Evolutionary conservation across 805 yeast species (phyloP), one percentile per base, ranked within the genome.

Genomic region (Metschnikowia similis): DNA sequence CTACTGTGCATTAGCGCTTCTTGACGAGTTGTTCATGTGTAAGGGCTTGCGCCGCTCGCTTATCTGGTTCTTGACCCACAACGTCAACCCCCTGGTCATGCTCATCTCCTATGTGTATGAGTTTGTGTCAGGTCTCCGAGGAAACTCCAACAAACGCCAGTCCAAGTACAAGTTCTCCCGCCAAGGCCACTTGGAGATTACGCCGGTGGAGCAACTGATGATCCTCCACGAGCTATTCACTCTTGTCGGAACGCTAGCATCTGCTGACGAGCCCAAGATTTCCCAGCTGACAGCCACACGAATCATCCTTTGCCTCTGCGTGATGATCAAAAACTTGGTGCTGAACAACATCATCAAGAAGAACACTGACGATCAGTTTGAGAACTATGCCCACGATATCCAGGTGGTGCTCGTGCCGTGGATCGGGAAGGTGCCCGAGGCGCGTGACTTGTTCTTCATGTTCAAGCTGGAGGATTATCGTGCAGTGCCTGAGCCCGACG

Each of bases 21-120:
- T 85, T 61, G 90, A 85, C 64, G 92, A 87, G 64, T 67, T 87
- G 73, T 68, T 86, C 48, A 84, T 85, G 88, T 79, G 83, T 46
- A 68, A 70, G 49, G 89, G 89, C 0, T 77, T 74, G 56, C 74
- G 91, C 56, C 65, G 89, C 30, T 79, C 79, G 0, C 60, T 85
- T 11, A 81, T 86, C 39, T 84, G 89, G 88, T 81, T 79, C 53
- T 63, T 86, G 17, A 82, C 89, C 1, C 88, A 82, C 61, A 59
- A 61, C 35, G 64, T 82, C 57, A 79, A 82, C 47, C 63, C 83
- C 16, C 80, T 80, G 30, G 77, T 78, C 55, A 65, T 80, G 49
- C 57, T 82, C 39, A 80, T 85, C 35, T 82, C 82, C 56, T 86
- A 84, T 62, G 74, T 84, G 14, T 84, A 77, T 64, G 86, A 84